These are phyloP conservation scores for Cryptosporidium tyzzeri DNA, from an alignment of 169 alveolate species.

Conservation along the genomic window DNA sequence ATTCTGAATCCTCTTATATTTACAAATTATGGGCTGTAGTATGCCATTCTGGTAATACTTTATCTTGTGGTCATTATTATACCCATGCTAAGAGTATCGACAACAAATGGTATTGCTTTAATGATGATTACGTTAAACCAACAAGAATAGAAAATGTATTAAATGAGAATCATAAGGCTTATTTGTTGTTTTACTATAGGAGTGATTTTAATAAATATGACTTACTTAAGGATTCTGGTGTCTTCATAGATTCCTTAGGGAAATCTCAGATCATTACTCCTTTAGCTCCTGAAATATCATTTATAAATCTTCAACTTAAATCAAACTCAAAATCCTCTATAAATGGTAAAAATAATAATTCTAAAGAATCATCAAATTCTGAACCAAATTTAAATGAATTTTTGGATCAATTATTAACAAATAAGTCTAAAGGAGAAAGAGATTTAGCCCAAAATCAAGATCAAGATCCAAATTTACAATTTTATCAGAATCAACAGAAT, in stretches of 20 bases:
- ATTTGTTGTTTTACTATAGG: conserved; percentile 45
- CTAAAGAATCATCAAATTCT: neutral
- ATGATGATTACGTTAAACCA: conserved; percentile 55
- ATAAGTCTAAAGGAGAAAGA: neutral
- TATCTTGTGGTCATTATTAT: conserved; percentile 80
- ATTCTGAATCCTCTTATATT: conserved; percentile 6
- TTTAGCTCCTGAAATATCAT: conserved; percentile 35
- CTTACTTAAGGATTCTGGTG: neutral
- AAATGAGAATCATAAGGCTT: conserved; percentile 31
- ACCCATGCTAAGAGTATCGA: conserved; percentile 74
- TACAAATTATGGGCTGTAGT: conserved; percentile 82
- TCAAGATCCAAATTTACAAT: neutral
- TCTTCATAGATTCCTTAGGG: neutral
- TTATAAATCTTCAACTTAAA: conserved; percentile 13
- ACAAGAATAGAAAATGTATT: conserved; percentile 19
- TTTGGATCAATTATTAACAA: neutral
- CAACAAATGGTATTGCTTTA: conserved; percentile 71
- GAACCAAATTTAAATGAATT: conserved; percentile 3
- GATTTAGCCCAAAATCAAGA: neutral
- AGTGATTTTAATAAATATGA: neutral
- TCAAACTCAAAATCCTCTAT: neutral
- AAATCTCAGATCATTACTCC: neutral
- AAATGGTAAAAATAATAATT: neutral
- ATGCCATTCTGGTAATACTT: conserved; percentile 79
- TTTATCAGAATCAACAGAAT: neutral